Conservation (phyloP, 768 basidiomycete genomes). For the Thelephora aurantiotincta region DNA sequence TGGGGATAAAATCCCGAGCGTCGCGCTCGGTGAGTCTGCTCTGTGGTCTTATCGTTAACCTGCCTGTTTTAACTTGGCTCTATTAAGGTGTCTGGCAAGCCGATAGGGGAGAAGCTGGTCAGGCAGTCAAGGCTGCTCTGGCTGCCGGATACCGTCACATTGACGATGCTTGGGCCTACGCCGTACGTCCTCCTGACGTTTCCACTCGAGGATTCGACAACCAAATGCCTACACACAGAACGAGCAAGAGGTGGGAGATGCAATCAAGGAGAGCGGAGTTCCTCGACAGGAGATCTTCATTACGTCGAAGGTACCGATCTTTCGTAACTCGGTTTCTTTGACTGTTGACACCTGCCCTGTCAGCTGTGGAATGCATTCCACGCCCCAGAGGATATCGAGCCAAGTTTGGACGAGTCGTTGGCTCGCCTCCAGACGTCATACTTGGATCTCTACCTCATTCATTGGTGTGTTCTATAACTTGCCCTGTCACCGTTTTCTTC, state of each 20-base stretch:
- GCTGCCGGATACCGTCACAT: conserved; percentile 56
- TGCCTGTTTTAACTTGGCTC: background rate
- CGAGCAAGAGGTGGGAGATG: conserved; percentile 54
- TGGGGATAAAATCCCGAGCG: conserved; percentile 52
- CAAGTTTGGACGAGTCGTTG: conserved; percentile 52
- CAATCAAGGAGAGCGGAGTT: conserved; percentile 41
- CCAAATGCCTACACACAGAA: conserved; percentile 26
- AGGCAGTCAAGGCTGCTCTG: conserved; percentile 54
- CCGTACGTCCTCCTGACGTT: conserved; percentile 21
- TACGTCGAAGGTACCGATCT: conserved; percentile 36
- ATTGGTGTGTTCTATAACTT: conserved; percentile 39
- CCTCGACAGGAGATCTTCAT: conserved; percentile 54
- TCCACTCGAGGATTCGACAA: conserved; percentile 1
- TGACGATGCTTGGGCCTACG: conserved; percentile 61
- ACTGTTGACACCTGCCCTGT: background rate
- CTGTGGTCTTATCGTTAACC: background rate
- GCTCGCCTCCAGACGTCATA: conserved; percentile 48
- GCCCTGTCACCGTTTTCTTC: background rate
- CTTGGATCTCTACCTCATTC: conserved; percentile 71
- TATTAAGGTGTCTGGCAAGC: conserved; percentile 50
- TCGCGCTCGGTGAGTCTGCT: conserved; percentile 39
- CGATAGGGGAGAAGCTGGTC: conserved; percentile 40
- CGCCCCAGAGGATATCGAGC: conserved; percentile 56
- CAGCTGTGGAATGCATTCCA: conserved; percentile 74
- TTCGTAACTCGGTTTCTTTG: background rate